Evolutionary conservation across 495 filamentous ascomycete species (phyloP), one percentile per base, ranked within the genome.

Genomic region (Bacidia gigantensis): DNA sequence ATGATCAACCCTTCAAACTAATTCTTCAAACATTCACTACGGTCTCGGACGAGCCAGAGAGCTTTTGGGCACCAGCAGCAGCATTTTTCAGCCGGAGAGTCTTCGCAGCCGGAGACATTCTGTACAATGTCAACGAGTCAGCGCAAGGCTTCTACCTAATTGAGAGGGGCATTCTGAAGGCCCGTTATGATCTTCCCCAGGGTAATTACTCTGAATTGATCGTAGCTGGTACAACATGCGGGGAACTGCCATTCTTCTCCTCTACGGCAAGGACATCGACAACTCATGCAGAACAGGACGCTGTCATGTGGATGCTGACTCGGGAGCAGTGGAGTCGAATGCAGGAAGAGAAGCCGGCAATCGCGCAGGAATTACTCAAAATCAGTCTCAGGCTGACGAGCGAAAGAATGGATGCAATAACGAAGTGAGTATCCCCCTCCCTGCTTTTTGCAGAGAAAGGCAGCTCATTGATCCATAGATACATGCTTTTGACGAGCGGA

Each of bases 161-260:
- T 2, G 88, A 97, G 66, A 73, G 77, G 2, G 92, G 92, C 26
- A 88, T 95, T 62, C 74, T 98, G 25, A 78, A 88, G 32, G 87
- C 82, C 0, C 88, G 92, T 57, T 98, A 97, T 62, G 77, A 90
- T 26, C 73, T 89, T 17, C 87, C 90, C 1, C 92, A 96, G 64
- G 92, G 93, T 3, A 75, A 77, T 56, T 85, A 87, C 59, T 89
- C 80, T 45, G 92, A 98, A 62, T 83, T 87, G 55, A 95, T 98
- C 40, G 85, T 96, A 2, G 87, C 88, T 7, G 92, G 92, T 21
- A 89, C 90, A 22, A 95, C 92, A 10, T 96, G 90, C 61, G 92
- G 92, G 23, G 92, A 98, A 67, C 67, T 97, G 49, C 92, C 92
- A 0, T 98, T 98, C 70, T 98, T 98, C 67, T 84, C 82, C 14